phyloP scores from a whole-genome alignment of 2,329 filamentous ascomycete species.

The Sclerotinia subarctica region DNA sequence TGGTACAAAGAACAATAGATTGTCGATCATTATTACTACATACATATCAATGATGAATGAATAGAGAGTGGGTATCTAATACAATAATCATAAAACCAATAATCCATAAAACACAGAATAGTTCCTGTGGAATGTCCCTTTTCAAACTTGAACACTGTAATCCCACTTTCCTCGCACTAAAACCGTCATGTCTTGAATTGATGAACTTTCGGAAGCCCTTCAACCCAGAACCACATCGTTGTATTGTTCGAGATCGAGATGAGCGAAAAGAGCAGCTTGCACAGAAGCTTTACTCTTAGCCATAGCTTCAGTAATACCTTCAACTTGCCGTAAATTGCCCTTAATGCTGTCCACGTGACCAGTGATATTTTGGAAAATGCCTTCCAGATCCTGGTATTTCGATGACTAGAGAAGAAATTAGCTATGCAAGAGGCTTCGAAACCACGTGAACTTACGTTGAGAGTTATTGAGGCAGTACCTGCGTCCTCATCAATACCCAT shows the following conservation, averaged over 20 bases:
- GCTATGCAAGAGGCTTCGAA: constrained; percentile 2
- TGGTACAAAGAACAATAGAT: constrained; percentile 17
- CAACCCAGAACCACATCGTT: constrained; percentile 37
- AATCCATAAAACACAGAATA: background rate
- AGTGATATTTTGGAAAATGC: constrained; percentile 32
- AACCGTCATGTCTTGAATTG: background rate
- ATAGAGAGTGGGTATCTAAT: constrained; percentile 9
- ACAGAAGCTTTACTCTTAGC: constrained; percentile 36
- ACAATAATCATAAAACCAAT: constrained; percentile 1
- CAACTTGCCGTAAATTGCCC: constrained; percentile 37
- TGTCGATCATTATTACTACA: constrained; percentile 12
- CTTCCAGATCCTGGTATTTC: constrained; percentile 34
- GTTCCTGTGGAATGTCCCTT: constrained; percentile 1
- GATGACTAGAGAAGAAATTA: constrained; percentile 29
- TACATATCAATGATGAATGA: constrained; percentile 3
- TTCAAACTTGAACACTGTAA: constrained; percentile 1
- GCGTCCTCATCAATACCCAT: constrained; percentile 24
- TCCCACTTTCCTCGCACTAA: constrained; percentile 8
- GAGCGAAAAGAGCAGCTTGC: constrained; percentile 35
- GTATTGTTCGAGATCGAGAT: constrained; percentile 34
- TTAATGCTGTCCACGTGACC: constrained; percentile 38
- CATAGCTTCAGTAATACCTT: constrained; percentile 36
- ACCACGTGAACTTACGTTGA: constrained; percentile 28
- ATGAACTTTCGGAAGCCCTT: background rate
- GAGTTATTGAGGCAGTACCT: constrained; percentile 14